Evolutionary conservation across 345 rosid species (phyloP).

Genomic region (Gossypium raimondii): DNA sequence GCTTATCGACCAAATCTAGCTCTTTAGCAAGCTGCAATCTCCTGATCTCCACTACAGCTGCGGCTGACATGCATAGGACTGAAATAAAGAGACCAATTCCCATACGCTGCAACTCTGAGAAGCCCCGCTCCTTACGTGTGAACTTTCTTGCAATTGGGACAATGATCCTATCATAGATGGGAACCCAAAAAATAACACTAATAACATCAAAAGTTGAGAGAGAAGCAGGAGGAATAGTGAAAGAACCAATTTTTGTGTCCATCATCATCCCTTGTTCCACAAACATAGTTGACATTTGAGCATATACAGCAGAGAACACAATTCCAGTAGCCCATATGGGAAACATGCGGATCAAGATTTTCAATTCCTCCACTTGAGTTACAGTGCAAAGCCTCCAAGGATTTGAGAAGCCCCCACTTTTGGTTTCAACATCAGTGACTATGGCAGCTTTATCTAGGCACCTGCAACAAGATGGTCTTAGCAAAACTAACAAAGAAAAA

Average conservation of each 20-base stretch:
- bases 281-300: slow-evolving; percentile 89
- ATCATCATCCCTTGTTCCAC: slow-evolving; percentile 92
- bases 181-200: slow-evolving; percentile 86
- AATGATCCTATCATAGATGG: slow-evolving; percentile 65
- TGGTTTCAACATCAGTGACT: slow-evolving; percentile 57
- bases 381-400: slow-evolving; percentile 85
- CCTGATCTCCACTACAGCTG: slow-evolving; percentile 72
- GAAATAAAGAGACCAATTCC: slow-evolving; percentile 87
- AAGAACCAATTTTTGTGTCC: slow-evolving; percentile 79
- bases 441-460: slow-evolving; percentile 95
- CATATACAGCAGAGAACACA: slow-evolving; percentile 71
- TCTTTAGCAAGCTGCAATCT: slow-evolving; percentile 69
- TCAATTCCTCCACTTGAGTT: slow-evolving; percentile 92
- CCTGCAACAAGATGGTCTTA: slow-evolving; percentile 35
- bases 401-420: slow-evolving; percentile 48
- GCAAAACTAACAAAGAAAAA: neutral
- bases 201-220: slow-evolving; percentile 72
- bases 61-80: slow-evolving; percentile 66
- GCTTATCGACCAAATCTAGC: slow-evolving; percentile 53
- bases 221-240: slow-evolving; percentile 84
- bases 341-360: slow-evolving; percentile 86
- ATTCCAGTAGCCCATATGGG: slow-evolving; percentile 96
- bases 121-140: slow-evolving; percentile 84
- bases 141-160: slow-evolving; percentile 75
- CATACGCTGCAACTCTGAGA: slow-evolving; percentile 87